These are phyloP conservation scores for Pyricularia grisea DNA, from an alignment of 2,329 filamentous ascomycete genomes.

Conservation along the genomic window DNA sequence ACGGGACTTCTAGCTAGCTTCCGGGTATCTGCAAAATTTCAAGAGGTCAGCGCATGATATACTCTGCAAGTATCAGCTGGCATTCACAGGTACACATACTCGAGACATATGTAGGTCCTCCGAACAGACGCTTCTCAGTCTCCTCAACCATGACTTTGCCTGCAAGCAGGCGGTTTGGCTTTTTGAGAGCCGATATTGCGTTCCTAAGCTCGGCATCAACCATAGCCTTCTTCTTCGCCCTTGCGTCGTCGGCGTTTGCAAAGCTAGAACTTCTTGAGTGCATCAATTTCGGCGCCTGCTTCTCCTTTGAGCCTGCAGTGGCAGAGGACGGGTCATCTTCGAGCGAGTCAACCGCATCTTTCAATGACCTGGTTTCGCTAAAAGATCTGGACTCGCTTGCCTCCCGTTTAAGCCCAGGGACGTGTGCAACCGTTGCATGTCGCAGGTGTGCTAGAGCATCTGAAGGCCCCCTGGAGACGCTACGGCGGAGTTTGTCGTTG, in stretches of 20 bases:
- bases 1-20: constrained; percentile 33
- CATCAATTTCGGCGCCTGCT: constrained; percentile 10
- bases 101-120: constrained; percentile 32
- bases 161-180: constrained; percentile 64
- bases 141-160: constrained; percentile 59
- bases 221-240: constrained; percentile 54
- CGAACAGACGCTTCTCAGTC: constrained; percentile 48
- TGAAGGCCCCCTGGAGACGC: constrained; percentile 45
- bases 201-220: constrained; percentile 63
- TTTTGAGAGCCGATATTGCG: constrained; percentile 65
- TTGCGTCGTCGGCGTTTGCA: constrained; percentile 42
- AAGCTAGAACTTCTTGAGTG: constrained; percentile 35
- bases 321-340: background rate
- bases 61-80: background rate
- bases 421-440: constrained; percentile 53
- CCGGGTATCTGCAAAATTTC: constrained; percentile 23
- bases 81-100: constrained; percentile 25
- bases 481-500: constrained; percentile 47
- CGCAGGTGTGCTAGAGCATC: constrained; percentile 55
- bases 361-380: constrained; percentile 33
- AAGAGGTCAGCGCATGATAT: background rate
- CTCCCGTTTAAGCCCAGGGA: constrained; percentile 59
- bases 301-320: background rate
- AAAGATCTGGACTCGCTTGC: constrained; percentile 43
- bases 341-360: constrained; percentile 28